Evolutionary conservation across 495 filamentous ascomycete species (phyloP), one percentile per base, ranked within the genome.

Genomic region (Collariella sp.): DNA sequence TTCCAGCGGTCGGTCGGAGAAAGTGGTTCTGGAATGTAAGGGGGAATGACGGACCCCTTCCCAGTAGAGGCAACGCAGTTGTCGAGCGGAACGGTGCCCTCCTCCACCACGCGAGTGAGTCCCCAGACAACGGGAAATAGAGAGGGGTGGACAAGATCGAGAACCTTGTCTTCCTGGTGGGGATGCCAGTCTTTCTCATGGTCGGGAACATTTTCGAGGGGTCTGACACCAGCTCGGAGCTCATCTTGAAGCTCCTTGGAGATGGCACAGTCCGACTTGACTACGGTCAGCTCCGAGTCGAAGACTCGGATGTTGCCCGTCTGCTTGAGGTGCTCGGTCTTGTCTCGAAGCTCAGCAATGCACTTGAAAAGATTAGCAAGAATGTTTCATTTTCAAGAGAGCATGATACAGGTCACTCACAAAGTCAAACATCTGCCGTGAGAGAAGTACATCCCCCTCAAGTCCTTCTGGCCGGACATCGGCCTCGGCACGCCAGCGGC

Each of bases 71-170:
- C 50, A 5, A 71, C 33, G 49, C 72, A 81, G 54, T 72, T 64
- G n/a, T 73, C 54, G 2, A 80, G 54, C 0, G 66, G 64, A 12
- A 79, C 67, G 3, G 52, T 57, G 6, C 62, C 62, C 22, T 57
- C 42, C 23, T 49, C 26, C 5, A 85, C 64, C 4, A 77, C 72
- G 11, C 70, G 67, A 0, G 75, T 76, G 15, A 62, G 67, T 1
- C 80, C 81, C 49, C 79, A 82, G 3, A 80, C 53, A 0, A 86
- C 56, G 2, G 83, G 82, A 50, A 74, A 86, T 5, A 84, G 64
- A 0, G 80, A 83, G 0, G 82, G 82, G 57, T 85, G 76, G 11
- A 86, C 75, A 1, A 86, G 63, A 58, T 86, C 72, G 1, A 84
- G 68, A 0, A 85, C 83, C 46, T 75, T 73, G 1, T 62, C 56